Percentiles rank a stretch among this genome's conserved stretches.
phyloP scores from a whole-genome alignment of 306 rosid genomes.

The Vigna hirtella region DNA sequence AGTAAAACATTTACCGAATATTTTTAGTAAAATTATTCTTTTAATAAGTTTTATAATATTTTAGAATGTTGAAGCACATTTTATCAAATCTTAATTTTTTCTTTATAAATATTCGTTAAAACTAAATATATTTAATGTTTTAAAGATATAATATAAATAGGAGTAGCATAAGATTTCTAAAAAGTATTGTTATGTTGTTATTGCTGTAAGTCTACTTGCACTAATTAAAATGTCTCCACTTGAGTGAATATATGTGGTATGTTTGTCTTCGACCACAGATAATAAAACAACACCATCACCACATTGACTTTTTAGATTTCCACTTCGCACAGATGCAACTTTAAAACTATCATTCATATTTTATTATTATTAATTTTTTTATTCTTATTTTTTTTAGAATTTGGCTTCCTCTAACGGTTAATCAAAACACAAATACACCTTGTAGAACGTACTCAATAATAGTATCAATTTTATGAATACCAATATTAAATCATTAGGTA shows the following conservation, averaged over 20 bases:
- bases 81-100: too few relatives aligned
- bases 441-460: background rate
- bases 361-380: too few relatives aligned
- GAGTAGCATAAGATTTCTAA: too few relatives aligned
- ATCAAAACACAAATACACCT: background rate
- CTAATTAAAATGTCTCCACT: conserved; percentile 10
- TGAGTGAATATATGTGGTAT: background rate
- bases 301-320: background rate
- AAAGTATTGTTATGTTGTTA: background rate
- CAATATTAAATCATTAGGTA: background rate
- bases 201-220: conserved; percentile 4
- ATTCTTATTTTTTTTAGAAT: background rate
- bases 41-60: too few relatives aligned
- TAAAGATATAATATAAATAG: too few relatives aligned
- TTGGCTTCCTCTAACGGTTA: background rate
- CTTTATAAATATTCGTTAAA: too few relatives aligned
- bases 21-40: too few relatives aligned
- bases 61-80: too few relatives aligned
- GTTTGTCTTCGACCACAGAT: background rate
- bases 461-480: background rate
- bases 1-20: too few relatives aligned
- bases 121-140: too few relatives aligned
- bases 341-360: too few relatives aligned
- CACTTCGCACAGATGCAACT: background rate
- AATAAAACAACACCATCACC: background rate